Evolutionary conservation across 305 asterid genomes (phyloP), one percentile per base, ranked within the genome.

Genomic region (Striga hermonthica): DNA sequence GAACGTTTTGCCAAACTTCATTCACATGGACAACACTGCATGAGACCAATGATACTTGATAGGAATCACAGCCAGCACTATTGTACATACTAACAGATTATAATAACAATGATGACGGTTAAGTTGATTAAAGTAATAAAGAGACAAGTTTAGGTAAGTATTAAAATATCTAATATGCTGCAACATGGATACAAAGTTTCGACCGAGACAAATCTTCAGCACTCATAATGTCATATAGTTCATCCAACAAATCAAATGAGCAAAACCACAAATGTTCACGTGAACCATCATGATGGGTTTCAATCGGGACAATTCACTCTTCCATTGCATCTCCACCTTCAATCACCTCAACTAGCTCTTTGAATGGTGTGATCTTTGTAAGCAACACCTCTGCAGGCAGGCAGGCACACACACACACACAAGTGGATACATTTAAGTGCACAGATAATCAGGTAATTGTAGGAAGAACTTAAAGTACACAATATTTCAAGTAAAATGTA

Each of bases 291-390:
- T n/a, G 50, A 57, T n/a, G 50, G 43, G 43, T 62, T 64, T 12
- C 55, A 63, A 54, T 34, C 57, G 43, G n/a, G 55, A 31, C 36
- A 28, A 62, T 68, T 88, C 80, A 87, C 56, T 91, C 98, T 71
- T 89, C 95, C 98, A 87, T 89, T 12, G 80, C 92, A 50, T 86
- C 98, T 76, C 95, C 95, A 7, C 82, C 93, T 81, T 88, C 95
- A 60, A 79, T 71, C 38, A 89, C 90, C 60, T 82, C 82, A 16
- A 83, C 89, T 74, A 65, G 36, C 68, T 89, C 90, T 56, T 44
- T 80, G 72, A 91, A 9, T 28, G 96, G 92, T 3, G 94, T 87
- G 61, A 89, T 83, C 78, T 84, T 91, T 4, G 89, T 89, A 58
- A 72, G 66, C 75, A 91, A 71, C 72, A 91, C 90, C 83, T 91